phyloP scores from a whole-genome alignment of 176 grass and related monocot genomes.

The Oropetium thomaeum region DNA sequence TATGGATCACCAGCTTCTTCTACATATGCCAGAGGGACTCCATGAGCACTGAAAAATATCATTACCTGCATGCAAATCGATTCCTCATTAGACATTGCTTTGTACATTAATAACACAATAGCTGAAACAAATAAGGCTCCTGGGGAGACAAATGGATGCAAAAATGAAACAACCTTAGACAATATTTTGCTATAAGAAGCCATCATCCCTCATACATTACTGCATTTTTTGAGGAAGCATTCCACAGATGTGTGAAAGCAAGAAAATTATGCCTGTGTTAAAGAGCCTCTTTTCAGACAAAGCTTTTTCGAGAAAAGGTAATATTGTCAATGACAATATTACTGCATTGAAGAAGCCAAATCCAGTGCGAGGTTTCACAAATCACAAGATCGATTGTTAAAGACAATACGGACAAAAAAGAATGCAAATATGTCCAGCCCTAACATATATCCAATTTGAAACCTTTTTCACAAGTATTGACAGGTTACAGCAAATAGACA shows the following conservation, averaged over 20 bases:
- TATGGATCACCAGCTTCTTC: conserved; percentile 99
- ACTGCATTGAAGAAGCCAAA: too few relatives aligned
- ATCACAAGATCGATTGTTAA: background rate
- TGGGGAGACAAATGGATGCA: conserved; percentile 9
- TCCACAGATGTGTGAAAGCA: conserved; percentile 6
- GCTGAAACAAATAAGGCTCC: conserved; percentile 12
- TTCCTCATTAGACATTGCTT: conserved; percentile 14
- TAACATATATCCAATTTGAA: background rate
- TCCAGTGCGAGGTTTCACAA: background rate
- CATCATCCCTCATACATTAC: conserved; percentile 10
- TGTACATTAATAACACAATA: background rate
- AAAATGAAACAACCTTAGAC: conserved; percentile 13
- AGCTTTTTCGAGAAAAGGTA: background rate
- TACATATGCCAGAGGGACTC: conserved; percentile 95
- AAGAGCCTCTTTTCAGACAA: background rate
- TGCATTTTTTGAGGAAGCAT: background rate
- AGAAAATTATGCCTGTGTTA: background rate
- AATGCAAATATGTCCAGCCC: background rate
- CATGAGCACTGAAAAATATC: conserved; percentile 99
- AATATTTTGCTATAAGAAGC: conserved; percentile 8
- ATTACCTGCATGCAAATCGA: conserved; percentile 69
- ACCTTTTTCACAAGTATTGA: background rate
- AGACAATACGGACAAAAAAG: background rate
- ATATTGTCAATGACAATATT: too few relatives aligned
- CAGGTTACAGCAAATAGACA: conserved; percentile 12